Percentiles rank a stretch among this genome's conserved stretches.
Evolutionary conservation across 805 yeast species (phyloP).

Genomic region (Wickerhamomyces tratensis): DNA sequence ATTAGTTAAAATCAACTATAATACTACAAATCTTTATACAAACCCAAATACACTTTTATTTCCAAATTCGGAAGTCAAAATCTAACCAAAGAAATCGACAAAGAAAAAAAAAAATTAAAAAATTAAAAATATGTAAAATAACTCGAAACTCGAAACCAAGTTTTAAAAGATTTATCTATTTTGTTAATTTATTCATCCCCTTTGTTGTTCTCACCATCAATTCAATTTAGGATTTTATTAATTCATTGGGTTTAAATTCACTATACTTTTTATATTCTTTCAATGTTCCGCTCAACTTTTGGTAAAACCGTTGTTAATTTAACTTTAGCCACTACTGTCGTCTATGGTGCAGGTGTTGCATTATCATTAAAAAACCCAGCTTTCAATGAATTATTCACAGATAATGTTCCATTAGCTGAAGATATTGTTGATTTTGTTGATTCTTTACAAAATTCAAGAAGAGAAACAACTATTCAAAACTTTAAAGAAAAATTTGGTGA

Average conservation of each 20-base stretch:
- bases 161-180: no score
- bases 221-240: no score
- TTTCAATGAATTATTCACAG: conserved; percentile 52
- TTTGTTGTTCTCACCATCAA: no score
- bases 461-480: conserved; percentile 22
- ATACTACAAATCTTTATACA: no score
- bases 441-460: conserved; percentile 16
- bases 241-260: no score
- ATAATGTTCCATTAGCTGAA: conserved; percentile 58
- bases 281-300: conserved; percentile 19
- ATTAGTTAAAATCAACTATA: no score
- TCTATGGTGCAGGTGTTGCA: conserved; percentile 54
- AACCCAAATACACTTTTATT: not conserved
- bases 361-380: conserved; percentile 45
- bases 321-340: conserved; percentile 22
- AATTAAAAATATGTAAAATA: no score
- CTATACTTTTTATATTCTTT: no score
- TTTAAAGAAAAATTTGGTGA: conserved; percentile 28
- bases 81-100: not conserved
- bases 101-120: no score
- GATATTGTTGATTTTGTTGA: conserved; percentile 41
- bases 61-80: conserved; percentile 1
- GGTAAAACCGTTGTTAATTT: conserved; percentile 23
- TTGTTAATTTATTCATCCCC: no score
- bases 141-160: no score